Conservation (phyloP, 2,329 filamentous ascomycete species). For the Alternaria dauci region DNA sequence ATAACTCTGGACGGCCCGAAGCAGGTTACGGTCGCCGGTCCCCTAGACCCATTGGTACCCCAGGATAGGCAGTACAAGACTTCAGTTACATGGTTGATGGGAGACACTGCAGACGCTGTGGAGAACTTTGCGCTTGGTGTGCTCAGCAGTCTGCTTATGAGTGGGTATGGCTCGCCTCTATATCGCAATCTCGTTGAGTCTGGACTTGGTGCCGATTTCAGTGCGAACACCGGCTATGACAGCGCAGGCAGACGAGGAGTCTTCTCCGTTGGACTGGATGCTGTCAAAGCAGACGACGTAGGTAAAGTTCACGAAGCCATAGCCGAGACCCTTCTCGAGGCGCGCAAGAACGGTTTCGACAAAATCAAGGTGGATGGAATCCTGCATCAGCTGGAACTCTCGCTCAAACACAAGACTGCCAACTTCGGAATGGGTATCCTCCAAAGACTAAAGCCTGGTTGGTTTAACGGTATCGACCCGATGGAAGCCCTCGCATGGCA, state of each 20-base stretch:
- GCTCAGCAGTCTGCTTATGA: slow-evolving; percentile 83
- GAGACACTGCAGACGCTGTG: slow-evolving; percentile 80
- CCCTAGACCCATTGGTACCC: slow-evolving; percentile 85
- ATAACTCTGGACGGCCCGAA: slow-evolving; percentile 74
- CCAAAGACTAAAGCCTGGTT: slow-evolving; percentile 86
- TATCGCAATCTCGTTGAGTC: slow-evolving; percentile 89
- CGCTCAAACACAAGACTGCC: slow-evolving; percentile 93
- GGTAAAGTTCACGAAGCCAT: slow-evolving; percentile 78
- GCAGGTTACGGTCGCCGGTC: slow-evolving; percentile 77
- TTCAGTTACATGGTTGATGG: slow-evolving; percentile 90
- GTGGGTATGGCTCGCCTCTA: slow-evolving; percentile 93
- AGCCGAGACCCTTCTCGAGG: slow-evolving; percentile 74
- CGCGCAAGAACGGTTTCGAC: slow-evolving; percentile 81
- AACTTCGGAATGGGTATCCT: slow-evolving; percentile 92
- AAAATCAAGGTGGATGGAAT: slow-evolving; percentile 91
- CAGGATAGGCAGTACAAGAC: slow-evolving; percentile 91
- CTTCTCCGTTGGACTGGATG: slow-evolving; percentile 89
- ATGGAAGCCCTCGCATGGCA: slow-evolving; percentile 94
- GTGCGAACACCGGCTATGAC: slow-evolving; percentile 93
- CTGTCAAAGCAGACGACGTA: slow-evolving; percentile 83
- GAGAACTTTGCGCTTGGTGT: slow-evolving; percentile 89
- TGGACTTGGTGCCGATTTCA: slow-evolving; percentile 90
- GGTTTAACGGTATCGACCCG: slow-evolving; percentile 95
- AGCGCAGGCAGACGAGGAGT: slow-evolving; percentile 77
- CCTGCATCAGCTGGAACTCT: slow-evolving; percentile 91